Base-by-base conservation (phyloP, 116 monocot species). In the Dioscorea cayenensis region DNA sequence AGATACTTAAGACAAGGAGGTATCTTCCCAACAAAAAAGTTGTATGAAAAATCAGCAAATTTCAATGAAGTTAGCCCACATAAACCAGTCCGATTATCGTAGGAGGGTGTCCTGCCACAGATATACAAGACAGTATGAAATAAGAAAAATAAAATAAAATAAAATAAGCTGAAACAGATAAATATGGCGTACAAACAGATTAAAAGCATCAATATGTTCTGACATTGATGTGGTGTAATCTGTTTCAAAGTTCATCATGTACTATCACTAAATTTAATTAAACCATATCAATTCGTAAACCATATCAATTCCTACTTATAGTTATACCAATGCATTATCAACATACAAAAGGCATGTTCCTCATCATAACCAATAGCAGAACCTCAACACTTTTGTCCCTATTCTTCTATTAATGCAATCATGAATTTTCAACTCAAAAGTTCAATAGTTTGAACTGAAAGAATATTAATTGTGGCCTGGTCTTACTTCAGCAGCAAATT, bases 41-140 rank as follows among this genome's bases (percentile, higher is more conserved):
- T 97, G 72, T 84, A 86, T 12, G 96, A 97, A 66, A 97, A 90
- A 81, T 92, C 79, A 58, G 82, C 90, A 61, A 84, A 37, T 64
- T 71, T 81, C 35, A 92, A 32, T 55, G 74, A 72, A 60, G 73
- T 28, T 66, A 76, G 75, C 61, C 64, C 60, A 64, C 96, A 97
- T 20, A 97, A 83, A 1, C 88, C 88, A 51, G 73, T 63, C 19
- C 48, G 52, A 72, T 66, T 76, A 49, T 25, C 73, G 18, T 72
- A 48, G 36, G 76, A 67, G 20, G 72, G 61, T 60, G 37, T 71
- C 72, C 82, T 84, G 74, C 63, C n/a, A 83, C 22, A 2, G 65
- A 59, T 60, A 49, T 12, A 32, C 32, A 52, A 27, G 21, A 62
- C 0, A 13, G 20, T 23, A 62, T 23, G 62, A 23, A 22, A 27